Base-by-base conservation (phyloP, 306 rosid species). In the Rosa multiflora region DNA sequence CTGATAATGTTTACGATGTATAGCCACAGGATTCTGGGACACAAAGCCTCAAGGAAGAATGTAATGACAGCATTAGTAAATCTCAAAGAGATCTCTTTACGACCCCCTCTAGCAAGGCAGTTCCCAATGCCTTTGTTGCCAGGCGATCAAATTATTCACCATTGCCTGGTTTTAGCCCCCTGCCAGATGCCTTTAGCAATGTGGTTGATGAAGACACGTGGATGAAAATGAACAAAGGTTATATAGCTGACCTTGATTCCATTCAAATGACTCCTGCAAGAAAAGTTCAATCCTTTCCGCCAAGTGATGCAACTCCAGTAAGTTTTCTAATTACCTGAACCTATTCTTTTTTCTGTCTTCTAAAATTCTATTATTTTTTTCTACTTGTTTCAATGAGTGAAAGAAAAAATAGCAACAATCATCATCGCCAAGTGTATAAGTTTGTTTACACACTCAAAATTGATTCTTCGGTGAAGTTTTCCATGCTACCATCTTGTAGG, bases 191-290 rank as follows among this genome's bases (percentile, higher is more conserved):
- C 70, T 82, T 93, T 83, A 88, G 91, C 82, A 87, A 90, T 46
- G 93, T 93, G 71, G 98, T 87, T 46, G 99, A 95, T 82, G 99
- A 95, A 83, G 97, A 95, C 72, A 81, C 86, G 55, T 95, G 99
- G 99, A 52, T 93, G 85, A 93, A 95, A 86, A 83, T 95, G 97
- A 95, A 95, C 81, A 91, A 89, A 48, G 99, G 97, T 69, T 93
- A 70, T 70, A 80, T 90, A 67, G 96, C 89, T 63, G 91, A 95
- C 81, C 98, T 95, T 78, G 97, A 95, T 81, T 88, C 89, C 29
- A 91, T 91, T 89, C 92, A 95, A 85, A 80, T 73, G 49, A 93
- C 97, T 79, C 98, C 99, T 1, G 75, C 88, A 26, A 87, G 89
- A 79, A 86, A 86, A 82, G 86, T 86, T 85, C 94, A 90, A 79